Evolutionary conservation across 2,329 filamentous ascomycete genomes (phyloP).

Genomic region (Talaromyces sp.): DNA sequence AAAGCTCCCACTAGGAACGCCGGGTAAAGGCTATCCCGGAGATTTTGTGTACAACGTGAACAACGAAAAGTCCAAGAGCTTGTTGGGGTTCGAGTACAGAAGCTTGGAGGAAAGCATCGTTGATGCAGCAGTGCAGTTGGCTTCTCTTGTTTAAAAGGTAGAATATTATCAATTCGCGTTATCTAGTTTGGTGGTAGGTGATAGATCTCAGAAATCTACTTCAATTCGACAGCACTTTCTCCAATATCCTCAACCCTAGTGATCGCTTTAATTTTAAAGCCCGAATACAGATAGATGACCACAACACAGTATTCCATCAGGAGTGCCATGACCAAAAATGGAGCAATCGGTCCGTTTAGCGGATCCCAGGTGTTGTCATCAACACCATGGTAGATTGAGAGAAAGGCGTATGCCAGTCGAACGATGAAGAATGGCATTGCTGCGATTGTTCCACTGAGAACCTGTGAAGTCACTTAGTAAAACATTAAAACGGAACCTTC

Average conservation of each 20-base stretch:
- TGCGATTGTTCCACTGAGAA: slow-evolving; percentile 12
- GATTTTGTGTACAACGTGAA: not conserved
- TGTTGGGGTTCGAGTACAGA: not conserved
- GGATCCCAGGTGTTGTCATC: slow-evolving; percentile 15
- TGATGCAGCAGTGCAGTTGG: not conserved
- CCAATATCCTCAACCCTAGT: not conserved
- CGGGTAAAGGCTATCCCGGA: not conserved
- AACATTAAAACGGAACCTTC: too few species aligned
- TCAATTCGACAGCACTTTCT: not conserved
- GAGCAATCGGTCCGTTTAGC: slow-evolving; percentile 15
- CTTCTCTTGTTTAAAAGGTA: not conserved
- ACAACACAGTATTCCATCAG: slow-evolving; percentile 17
- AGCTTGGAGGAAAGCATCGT: not conserved
- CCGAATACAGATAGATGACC: slow-evolving; percentile 14
- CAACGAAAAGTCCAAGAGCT: not conserved
- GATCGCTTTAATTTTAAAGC: slow-evolving; percentile 8
- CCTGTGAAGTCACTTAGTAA: slow-evolving; percentile 3
- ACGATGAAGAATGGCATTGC: slow-evolving; percentile 20
- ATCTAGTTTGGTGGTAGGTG: not conserved
- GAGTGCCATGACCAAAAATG: slow-evolving; percentile 18
- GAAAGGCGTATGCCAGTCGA: slow-evolving; percentile 18
- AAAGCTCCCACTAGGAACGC: not conserved
- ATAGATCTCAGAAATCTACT: not conserved
- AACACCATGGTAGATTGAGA: slow-evolving; percentile 15
- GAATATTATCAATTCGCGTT: not conserved